Conservation (phyloP, 768 basidiomycete species). For the Lactifluus hygrophoroides region DNA sequence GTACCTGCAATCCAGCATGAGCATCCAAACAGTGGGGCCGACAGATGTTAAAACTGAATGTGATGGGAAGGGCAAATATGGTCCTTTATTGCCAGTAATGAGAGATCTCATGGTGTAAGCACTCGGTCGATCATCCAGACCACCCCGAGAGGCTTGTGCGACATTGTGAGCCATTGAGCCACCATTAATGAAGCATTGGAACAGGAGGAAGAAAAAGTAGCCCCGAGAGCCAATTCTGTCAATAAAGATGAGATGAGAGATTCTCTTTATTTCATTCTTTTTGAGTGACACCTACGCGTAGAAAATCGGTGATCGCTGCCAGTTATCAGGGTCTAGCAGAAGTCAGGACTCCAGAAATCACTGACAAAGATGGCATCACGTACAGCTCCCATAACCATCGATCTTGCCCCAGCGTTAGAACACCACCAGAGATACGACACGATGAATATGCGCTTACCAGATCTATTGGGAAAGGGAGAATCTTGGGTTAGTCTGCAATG, state of each 20-base stretch:
- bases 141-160: slow-evolving; percentile 61
- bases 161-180: background rate
- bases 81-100: slow-evolving; percentile 67
- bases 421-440: background rate
- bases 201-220: slow-evolving; percentile 89
- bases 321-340: slow-evolving; percentile 65
- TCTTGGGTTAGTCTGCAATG: background rate
- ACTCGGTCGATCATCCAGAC: slow-evolving; percentile 49
- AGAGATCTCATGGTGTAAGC: slow-evolving; percentile 61
- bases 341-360: slow-evolving; percentile 5
- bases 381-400: slow-evolving; percentile 79
- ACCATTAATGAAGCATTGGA: slow-evolving; percentile 89
- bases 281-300: slow-evolving; percentile 37
- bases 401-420: slow-evolving; percentile 36
- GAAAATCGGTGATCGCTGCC: slow-evolving; percentile 69
- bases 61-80: slow-evolving; percentile 70
- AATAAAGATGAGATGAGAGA: background rate
- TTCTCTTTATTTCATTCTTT: too few relatives aligned
- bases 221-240: slow-evolving; percentile 71
- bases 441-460: slow-evolving; percentile 9
- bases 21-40: slow-evolving; percentile 66
- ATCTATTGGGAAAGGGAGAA: background rate
- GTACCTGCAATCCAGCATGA: slow-evolving; percentile 77
- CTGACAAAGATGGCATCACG: slow-evolving; percentile 26
- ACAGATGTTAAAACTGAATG: slow-evolving; percentile 78